Evolutionary conservation across 179 eudicot species (phyloP), one percentile per base, ranked within the genome.

Genomic region (Silene noctiflora): DNA sequence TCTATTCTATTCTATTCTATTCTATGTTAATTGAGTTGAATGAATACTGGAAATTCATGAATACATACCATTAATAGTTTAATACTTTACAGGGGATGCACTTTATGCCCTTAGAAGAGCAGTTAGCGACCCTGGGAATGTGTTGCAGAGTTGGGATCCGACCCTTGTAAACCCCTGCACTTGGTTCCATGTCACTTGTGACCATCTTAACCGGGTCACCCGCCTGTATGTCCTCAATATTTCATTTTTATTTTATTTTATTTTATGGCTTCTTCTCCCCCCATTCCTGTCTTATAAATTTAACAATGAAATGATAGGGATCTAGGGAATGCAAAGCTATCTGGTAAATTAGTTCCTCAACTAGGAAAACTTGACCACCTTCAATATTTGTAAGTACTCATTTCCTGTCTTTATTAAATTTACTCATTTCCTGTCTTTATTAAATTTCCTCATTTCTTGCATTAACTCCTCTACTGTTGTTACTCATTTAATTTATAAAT

Each of bases 141-240:
- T 92, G 2, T 39, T 90, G 63, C 93, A 89, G 78, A 89, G 95
- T 42, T 92, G 97, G 97, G 97, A 92, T 86, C 95, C 97, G 4
- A 92, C 97, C n/a, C 84, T 90, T 72, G 97, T 90, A 39, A 88
- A 92, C 81, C 97, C 97, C 13, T 92, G 96, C 79, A 92, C 97
- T 61, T 92, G 97, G 97, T 92, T 92, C 75, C 97, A 91, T 80
- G 93, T 92, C 66, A 91, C 97, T 59, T 92, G 97, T 73, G 89
- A 92, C 80, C 67, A 58, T 64, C 75, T 87, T 27, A 85, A 85
- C 53, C 88, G 93, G 53, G 97, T 89, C 81, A 90, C 93, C 71
- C 90, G 97, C 77, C 84, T 92, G 97, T 92, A 78, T 75, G 59
- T 53, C 63, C 48, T 24, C 29, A 55, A 39, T 56, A 25, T 11